Conservation (phyloP, 1,139 yeast species). For the Kurtzmaniella quercitrusa region DNA sequence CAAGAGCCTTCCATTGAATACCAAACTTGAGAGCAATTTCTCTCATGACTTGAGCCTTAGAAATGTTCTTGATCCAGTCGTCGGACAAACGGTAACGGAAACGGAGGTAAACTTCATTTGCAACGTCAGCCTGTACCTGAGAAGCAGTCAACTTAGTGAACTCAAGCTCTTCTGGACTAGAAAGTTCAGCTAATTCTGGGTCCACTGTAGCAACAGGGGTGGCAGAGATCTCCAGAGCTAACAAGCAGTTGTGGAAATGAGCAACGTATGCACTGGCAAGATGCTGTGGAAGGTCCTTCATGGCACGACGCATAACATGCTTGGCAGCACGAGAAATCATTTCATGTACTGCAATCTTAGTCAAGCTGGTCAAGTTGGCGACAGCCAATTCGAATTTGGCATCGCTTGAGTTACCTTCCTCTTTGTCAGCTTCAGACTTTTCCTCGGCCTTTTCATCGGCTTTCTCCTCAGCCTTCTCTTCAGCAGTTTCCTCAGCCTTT, state of each 20-base stretch:
- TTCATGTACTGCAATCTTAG: constrained; percentile 54
- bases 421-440: constrained; percentile 16
- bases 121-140: constrained; percentile 40
- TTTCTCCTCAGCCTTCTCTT: constrained; percentile 23
- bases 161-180: constrained; percentile 36
- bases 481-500: constrained; percentile 18
- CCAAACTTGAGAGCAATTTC: constrained; percentile 78
- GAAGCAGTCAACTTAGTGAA: constrained; percentile 45
- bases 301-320: constrained; percentile 57
- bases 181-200: constrained; percentile 39
- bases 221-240: constrained; percentile 46
- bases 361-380: constrained; percentile 45
- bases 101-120: constrained; percentile 50
- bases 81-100: constrained; percentile 58
- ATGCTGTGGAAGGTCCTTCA: constrained; percentile 47
- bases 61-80: constrained; percentile 40
- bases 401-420: constrained; percentile 29
- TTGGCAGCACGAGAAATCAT: constrained; percentile 77
- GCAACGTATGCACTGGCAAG: constrained; percentile 58
- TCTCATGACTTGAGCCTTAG: constrained; percentile 53
- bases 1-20: constrained; percentile 71
- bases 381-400: constrained; percentile 41
- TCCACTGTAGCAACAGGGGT: constrained; percentile 43
- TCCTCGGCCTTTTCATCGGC: constrained; percentile 30
- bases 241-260: constrained; percentile 70